phyloP scores from a whole-genome alignment of 495 filamentous ascomycete species.

The Hypomontagnella monticulosa region DNA sequence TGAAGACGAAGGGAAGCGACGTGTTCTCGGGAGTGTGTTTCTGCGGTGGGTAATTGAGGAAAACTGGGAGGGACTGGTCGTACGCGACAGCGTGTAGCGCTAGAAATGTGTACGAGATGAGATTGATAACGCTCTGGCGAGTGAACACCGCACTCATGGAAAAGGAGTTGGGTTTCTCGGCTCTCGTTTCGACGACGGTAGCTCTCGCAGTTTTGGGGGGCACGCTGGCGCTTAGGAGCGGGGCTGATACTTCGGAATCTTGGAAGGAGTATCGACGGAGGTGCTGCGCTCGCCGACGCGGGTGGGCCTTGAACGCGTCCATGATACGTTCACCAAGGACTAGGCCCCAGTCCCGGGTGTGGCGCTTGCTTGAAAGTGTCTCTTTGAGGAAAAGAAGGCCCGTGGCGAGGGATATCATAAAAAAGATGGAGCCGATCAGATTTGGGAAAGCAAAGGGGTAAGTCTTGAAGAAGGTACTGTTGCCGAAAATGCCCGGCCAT shows the following conservation, averaged over 20 bases:
- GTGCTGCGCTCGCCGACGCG: slow-evolving; percentile 39
- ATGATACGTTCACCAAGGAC: slow-evolving; percentile 66
- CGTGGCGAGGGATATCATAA: slow-evolving; percentile 74
- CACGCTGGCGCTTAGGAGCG: slow-evolving; percentile 45
- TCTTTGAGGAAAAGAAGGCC: slow-evolving; percentile 81
- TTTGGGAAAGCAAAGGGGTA: slow-evolving; percentile 89
- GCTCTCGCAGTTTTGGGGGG: slow-evolving; percentile 47
- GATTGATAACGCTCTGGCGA: slow-evolving; percentile 76
- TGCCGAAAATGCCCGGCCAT: slow-evolving; percentile 71
- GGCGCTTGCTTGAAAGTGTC: slow-evolving; percentile 72
- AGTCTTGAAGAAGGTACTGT: slow-evolving; percentile 70
- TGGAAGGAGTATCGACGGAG: slow-evolving; percentile 53
- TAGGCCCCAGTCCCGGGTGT: slow-evolving; percentile 74
- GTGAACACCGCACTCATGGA: slow-evolving; percentile 76
- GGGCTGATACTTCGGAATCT: slow-evolving; percentile 56
- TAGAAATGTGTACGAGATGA: slow-evolving; percentile 77
- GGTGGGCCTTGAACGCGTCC: slow-evolving; percentile 46
- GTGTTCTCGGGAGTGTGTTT: slow-evolving; percentile 62
- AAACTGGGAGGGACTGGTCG: slow-evolving; percentile 83
- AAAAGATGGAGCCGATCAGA: slow-evolving; percentile 74
- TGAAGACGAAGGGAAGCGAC: slow-evolving; percentile 78
- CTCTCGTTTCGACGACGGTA: slow-evolving; percentile 18
- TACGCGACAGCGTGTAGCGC: slow-evolving; percentile 80
- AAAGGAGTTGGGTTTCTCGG: slow-evolving; percentile 49
- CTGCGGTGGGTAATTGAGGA: slow-evolving; percentile 76